Base-by-base conservation (phyloP, 1,284 basidiomycete genomes). In the Taiwanofungus camphoratus region DNA sequence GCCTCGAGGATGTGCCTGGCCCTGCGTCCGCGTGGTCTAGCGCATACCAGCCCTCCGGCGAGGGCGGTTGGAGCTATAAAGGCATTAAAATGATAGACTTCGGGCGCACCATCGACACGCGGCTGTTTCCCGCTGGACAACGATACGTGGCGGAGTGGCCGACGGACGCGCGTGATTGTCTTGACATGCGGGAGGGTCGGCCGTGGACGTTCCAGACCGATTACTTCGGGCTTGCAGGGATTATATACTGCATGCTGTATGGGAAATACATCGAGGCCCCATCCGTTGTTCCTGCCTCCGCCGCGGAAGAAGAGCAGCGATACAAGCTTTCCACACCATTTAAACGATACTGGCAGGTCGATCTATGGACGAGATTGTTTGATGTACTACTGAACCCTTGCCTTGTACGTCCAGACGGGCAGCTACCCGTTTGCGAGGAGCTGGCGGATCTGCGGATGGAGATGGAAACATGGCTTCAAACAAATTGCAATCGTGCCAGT, bases 31-130 rank as follows among this genome's bases (percentile, higher is more conserved):
- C 76, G 0, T 94, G 95, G 87, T 76, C 81, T 2, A 69, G 77
- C 41, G 65, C 72, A 18, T 99, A 98, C 66, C 73, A 82, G 36
- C 77, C 84, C 2, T 68, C 73, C 0, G 94, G 95, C 13, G 75
- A 73, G 5, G 74, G 79, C 24, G 94, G 94, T 1, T 99, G 96
- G 96, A 63, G 68, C 32, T 67, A 70, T 61, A 94, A 96, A 62
- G 96, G 96, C 11, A 69, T 99, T 56, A 88, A 82, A 58, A 68
- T 99, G 46, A 97, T 99, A 61, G 96, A 99, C 68, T 99, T 98
- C 67, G 96, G 96, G 7, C 82, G 95, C 27, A 84, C 90, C 1
- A 85, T 97, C 60, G 95, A 99, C 61, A 84, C 84, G 19, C 68
- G 74, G 13, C 72, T 90, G 29, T 96, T 91, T 67, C 87, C 87